phyloP scores from a whole-genome alignment of 192 early-diverging fungal species.

The Coemansia sp. region DNA sequence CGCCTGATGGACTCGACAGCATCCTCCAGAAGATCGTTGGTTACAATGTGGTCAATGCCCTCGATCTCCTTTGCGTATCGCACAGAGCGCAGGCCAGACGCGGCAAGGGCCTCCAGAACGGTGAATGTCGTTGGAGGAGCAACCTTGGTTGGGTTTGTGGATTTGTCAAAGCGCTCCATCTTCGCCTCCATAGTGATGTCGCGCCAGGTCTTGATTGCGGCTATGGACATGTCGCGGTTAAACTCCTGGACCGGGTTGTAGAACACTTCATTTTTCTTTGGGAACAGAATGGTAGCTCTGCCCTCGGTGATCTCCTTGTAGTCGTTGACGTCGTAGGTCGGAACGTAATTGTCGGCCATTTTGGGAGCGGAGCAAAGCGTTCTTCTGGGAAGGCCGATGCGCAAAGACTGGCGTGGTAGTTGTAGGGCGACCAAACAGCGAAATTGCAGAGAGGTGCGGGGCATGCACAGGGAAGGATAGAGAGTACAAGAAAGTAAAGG shows the following conservation, averaged over 20 bases:
- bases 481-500: background rate
- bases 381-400: background rate
- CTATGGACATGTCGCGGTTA: constrained; percentile 97
- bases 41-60: constrained; percentile 73
- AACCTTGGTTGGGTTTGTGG: constrained; percentile 43
- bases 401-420: background rate
- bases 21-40: constrained; percentile 89
- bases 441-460: background rate
- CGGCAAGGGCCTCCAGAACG: constrained; percentile 92
- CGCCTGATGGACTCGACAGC: constrained; percentile 87
- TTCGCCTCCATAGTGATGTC: constrained; percentile 73
- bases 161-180: constrained; percentile 59
- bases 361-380: background rate
- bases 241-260: constrained; percentile 99
- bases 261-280: constrained; percentile 90
- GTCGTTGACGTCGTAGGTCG: constrained; percentile 43
- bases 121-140: constrained; percentile 49
- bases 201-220: constrained; percentile 92
- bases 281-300: constrained; percentile 81
- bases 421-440: background rate
- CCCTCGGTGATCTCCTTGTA: constrained; percentile 76
- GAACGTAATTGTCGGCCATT: constrained; percentile 22
- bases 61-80: constrained; percentile 97
- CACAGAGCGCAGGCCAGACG: constrained; percentile 91
- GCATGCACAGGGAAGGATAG: constrained; percentile 1